Evolutionary conservation across 163 green algal species (phyloP), one percentile per base, ranked within the genome.

Genomic region (Chloroidium sp.): DNA sequence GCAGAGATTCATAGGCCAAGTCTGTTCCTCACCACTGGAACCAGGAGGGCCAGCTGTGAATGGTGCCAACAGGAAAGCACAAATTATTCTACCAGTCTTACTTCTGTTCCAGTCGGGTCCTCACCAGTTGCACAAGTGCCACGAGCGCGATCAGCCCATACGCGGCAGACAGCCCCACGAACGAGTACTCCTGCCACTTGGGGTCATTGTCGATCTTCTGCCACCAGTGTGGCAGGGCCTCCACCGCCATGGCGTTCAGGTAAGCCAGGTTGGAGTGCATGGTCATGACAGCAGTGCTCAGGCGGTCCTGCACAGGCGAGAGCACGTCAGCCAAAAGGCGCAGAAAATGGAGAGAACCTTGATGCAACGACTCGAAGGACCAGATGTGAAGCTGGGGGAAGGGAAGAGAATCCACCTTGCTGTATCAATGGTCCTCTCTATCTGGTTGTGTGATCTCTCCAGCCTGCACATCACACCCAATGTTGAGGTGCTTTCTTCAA

Each of bases 61-160:
- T 36, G 36, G 36, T 36, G 36, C 36, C 36, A 36, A 36, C 36
- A 36, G 36, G 36, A 36, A 36, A 36, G 36, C 36, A 36, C 36
- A 36, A 36, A 36, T 36, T 36, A 36, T 36, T 36, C 36, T 36
- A 36, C 36, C 36, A 36, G 36, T 36, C 36, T 36, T 36, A 36
- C 36, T 36, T 36, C 36, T 36, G 36, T 36, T 72, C 67, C 6
- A 72, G 10, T 72, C 67, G 6, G 6, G 67, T n/a, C 67, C 67
- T 72, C 60, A 97, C 83, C 1, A 99, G 90, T 85, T 99, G 96
- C 1, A 97, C 89, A 62, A 93, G 57, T 6, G 91, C 91, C 0
- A 95, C 86, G 1, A 93, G 61, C 0, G 88, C 89, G 36, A 97
- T 90, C 0, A 92, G 61, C 12, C 84, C 92, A 84, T 97, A 97